Evolutionary conservation across 495 filamentous ascomycete genomes (phyloP).

Genomic region (Podospora conica): DNA sequence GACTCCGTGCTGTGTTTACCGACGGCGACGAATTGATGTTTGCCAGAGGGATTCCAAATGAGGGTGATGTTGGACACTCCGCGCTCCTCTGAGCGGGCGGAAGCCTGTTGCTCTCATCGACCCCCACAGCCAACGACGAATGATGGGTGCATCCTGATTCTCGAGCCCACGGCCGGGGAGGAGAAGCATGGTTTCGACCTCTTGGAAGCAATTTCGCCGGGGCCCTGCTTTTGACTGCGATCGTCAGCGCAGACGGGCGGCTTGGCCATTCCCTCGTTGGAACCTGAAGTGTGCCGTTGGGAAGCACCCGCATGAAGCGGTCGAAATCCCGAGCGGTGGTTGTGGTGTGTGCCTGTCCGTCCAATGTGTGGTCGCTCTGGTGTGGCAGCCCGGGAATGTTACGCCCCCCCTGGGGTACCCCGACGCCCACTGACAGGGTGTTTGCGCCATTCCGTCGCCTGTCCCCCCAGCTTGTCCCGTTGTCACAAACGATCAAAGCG

Average conservation of each 20-base stretch:
- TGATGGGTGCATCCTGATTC: neutral
- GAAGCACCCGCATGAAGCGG: neutral
- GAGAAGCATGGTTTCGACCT: neutral
- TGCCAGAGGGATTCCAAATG: too few relatives aligned
- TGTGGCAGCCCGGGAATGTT: neutral
- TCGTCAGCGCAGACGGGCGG: neutral
- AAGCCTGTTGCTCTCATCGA: neutral
- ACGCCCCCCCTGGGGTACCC: neutral
- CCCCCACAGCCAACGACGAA: neutral
- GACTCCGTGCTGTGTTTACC: neutral
- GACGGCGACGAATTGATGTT: neutral
- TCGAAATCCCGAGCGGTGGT: neutral
- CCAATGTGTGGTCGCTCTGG: neutral
- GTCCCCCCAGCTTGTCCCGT: neutral
- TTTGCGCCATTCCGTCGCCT: constrained; percentile 7
- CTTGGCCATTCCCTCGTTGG: neutral
- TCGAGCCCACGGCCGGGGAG: neutral
- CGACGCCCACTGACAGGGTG: constrained; percentile 3
- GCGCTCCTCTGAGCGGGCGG: neutral
- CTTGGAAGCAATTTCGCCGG: neutral
- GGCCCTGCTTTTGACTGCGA: neutral
- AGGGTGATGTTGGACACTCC: neutral
- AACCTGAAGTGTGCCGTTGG: neutral
- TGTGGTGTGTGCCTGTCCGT: neutral
- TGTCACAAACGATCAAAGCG: constrained; percentile 8